phyloP scores from a whole-genome alignment of 1,284 basidiomycete species.

The Volvariella volvacea region DNA sequence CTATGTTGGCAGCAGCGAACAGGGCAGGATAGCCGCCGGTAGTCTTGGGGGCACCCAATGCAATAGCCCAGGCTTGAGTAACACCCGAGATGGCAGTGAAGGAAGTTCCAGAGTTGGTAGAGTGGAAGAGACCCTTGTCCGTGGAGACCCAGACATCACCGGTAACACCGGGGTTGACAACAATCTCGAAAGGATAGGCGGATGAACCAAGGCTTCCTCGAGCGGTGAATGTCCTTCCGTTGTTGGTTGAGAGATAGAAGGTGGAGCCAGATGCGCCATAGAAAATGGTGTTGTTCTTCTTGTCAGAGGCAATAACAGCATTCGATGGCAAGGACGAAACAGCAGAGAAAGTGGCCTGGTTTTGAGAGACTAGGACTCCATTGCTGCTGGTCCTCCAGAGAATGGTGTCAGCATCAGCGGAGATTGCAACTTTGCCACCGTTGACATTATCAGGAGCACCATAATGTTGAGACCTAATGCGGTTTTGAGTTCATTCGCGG shows the following conservation, averaged over 20 bases:
- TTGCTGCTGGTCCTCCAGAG: conserved; percentile 47
- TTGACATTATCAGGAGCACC: conserved; percentile 43
- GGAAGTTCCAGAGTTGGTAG: conserved; percentile 42
- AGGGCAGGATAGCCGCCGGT: conserved; percentile 48
- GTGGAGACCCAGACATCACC: conserved; percentile 60
- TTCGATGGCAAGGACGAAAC: conserved; percentile 45
- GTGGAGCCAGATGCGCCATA: conserved; percentile 46
- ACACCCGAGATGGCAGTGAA: conserved; percentile 43
- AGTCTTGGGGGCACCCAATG: conserved; percentile 48
- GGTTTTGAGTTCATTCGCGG: not conserved
- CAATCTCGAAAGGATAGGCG: conserved; percentile 41
- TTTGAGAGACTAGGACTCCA: conserved; percentile 47
- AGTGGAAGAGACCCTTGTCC: conserved; percentile 55
- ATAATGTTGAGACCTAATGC: conserved; percentile 35
- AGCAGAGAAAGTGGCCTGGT: conserved; percentile 38
- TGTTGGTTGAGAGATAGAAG: conserved; percentile 55
- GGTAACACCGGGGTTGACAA: conserved; percentile 44
- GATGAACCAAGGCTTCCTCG: conserved; percentile 41
- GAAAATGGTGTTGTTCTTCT: conserved; percentile 48
- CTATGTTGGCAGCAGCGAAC: conserved; percentile 48
- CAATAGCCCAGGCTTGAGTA: conserved; percentile 50
- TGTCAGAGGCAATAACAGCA: conserved; percentile 55
- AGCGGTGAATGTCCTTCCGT: conserved; percentile 43
- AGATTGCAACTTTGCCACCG: conserved; percentile 50
- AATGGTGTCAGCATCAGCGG: conserved; percentile 49